Base-by-base conservation (phyloP, 305 asterid species). In the Fraxinus dipetala region DNA sequence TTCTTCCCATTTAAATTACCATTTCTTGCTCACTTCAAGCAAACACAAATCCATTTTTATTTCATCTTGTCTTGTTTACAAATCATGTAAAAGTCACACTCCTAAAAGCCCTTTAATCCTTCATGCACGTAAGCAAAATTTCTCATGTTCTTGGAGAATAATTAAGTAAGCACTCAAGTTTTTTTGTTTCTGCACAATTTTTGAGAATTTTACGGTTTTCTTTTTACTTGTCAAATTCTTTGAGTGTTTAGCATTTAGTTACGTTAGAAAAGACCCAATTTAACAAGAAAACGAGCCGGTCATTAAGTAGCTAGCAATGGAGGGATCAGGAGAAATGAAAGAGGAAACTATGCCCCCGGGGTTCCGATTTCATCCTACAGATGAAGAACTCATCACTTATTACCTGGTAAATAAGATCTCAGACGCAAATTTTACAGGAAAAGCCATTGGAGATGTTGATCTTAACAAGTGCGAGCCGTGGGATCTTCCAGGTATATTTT, bases 381-480 rank as follows among this genome's bases (percentile, higher is more conserved):
- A 95, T 30, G 97, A 95, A 83, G 99, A 94, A 78, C 97, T 94
- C 70, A 92, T 94, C 88, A 94, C 97, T 5, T 94, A 72, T 86
- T 95, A 95, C 84, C 89, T 94, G n/a, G 79, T 92, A 14, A 91
- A 89, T 86, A 95, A 95, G 89, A 89, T 95, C 24, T 83, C 96
- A 1, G 99, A 95, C 85, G 87, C 92, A 5, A 88, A 18, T 61
- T 95, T 95, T 89, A 88, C 93, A 2, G 92, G 91, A 77, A 89
- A 94, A 86, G 99, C 99, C 30, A 86, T 95, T 45, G 96, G 88
- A 77, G 99, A 94, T 32, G 99, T 94, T 4, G 98, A 94, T 90
- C 97, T 95, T 83, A 95, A 95, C 87, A 95, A 95, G 85, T 92
- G 91, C 24, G 99, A 95, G 89, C 99, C 99, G 0, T 95, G 99